phyloP scores from a whole-genome alignment of 176 grass and related monocot species.

The Leersia perrieri region DNA sequence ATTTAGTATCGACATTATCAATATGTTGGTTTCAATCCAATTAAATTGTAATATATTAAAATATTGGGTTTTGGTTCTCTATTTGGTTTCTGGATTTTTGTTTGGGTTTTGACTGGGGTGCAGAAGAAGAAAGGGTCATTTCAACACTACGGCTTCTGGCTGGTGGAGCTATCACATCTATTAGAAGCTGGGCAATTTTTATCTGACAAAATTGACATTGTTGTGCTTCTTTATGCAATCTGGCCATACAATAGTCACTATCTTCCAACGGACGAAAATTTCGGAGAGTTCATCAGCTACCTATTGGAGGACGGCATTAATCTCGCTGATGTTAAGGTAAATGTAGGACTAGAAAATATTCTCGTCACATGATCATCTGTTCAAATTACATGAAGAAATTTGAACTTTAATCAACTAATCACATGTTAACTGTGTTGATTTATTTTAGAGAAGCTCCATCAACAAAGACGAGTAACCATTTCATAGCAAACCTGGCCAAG shows the following conservation, averaged over 20 bases:
- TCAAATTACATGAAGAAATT: background rate
- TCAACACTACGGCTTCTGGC: conserved; percentile 84
- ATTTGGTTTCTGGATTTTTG: conserved; percentile 5
- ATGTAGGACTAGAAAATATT: background rate
- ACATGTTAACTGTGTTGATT: background rate
- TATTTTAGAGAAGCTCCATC: conserved; percentile 53
- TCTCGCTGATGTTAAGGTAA: conserved; percentile 64
- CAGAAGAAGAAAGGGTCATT: conserved; percentile 99
- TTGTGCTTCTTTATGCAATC: conserved; percentile 65
- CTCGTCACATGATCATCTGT: background rate
- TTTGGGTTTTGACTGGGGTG: background rate
- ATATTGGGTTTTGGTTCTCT: too few species aligned
- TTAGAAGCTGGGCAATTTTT: conserved; percentile 54
- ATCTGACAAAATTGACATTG: conserved; percentile 3
- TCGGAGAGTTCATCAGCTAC: conserved; percentile 69
- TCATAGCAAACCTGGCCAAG: conserved; percentile 1
- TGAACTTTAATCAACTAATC: background rate
- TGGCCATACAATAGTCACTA: conserved; percentile 96
- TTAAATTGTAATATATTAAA: too few species aligned
- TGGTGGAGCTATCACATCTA: conserved; percentile 76
- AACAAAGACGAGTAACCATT: conserved; percentile 59
- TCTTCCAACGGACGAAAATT: conserved; percentile 80
- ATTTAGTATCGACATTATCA: too few species aligned
- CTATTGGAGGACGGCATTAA: conserved; percentile 57
- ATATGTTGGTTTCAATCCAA: too few species aligned